A percentile compares a stretch with the other conserved stretches of the same genome.
Evolutionary conservation across 129 eudicot species (phyloP).

Genomic region (Sambucus nigra): DNA sequence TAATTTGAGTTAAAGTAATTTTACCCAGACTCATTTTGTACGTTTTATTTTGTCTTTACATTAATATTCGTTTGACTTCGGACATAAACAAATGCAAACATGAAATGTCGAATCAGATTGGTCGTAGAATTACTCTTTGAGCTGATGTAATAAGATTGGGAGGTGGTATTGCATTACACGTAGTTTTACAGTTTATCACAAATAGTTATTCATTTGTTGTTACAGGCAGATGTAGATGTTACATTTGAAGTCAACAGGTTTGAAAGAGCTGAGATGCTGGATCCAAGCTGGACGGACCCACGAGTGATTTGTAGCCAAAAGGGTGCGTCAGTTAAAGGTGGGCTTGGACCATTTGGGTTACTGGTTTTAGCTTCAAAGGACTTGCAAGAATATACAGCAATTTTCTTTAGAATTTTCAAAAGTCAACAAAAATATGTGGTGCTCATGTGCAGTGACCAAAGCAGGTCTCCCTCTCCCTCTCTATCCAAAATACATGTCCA

Average conservation of each 20-base stretch:
- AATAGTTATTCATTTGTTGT: background rate
- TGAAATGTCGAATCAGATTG: too few species aligned
- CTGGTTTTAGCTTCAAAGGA: conserved; percentile 31
- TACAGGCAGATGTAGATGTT: conserved; percentile 35
- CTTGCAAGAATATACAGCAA: conserved; percentile 35
- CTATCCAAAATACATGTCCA: too few species aligned
- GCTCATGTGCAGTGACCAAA: conserved; percentile 52
- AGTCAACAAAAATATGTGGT: conserved; percentile 27
- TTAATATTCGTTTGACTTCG: too few species aligned
- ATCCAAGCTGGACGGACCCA: conserved; percentile 25
- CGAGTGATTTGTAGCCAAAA: conserved; percentile 28
- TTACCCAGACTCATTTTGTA: too few species aligned
- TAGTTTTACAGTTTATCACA: too few species aligned
- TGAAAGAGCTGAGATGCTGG: conserved; percentile 15
- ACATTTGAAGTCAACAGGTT: conserved; percentile 15
- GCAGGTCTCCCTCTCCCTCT: conserved; percentile 11
- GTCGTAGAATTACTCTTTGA: too few species aligned
- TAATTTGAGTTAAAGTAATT: too few species aligned
- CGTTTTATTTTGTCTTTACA: too few species aligned
- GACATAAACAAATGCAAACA: too few species aligned
- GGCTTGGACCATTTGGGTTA: conserved; percentile 49
- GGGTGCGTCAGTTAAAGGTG: conserved; percentile 37
- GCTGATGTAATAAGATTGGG: too few species aligned
- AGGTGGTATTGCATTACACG: too few species aligned
- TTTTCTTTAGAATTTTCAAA: conserved; percentile 42